Conservation (phyloP, 495 filamentous ascomycete species). For the Xanthoparmelia taractica region DNA sequence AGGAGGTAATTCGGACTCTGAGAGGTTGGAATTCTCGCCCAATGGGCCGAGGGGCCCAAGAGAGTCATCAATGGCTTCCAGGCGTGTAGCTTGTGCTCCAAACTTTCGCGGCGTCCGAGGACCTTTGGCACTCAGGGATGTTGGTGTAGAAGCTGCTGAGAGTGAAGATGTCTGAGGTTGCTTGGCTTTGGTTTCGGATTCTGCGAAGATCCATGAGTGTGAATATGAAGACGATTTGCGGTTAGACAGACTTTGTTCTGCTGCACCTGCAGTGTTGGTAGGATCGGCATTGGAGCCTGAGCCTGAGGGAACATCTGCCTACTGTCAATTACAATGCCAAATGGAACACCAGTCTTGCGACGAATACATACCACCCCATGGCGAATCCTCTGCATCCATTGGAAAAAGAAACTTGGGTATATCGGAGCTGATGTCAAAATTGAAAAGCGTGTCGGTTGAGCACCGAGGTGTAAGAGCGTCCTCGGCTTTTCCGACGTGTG, state of each 20-base stretch:
- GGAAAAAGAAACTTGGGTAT: conserved; percentile 20
- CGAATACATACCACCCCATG: conserved; percentile 57
- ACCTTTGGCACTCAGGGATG: conserved; percentile 43
- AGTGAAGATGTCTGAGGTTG: conserved; percentile 30
- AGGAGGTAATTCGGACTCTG: conserved; percentile 63
- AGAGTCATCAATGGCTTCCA: conserved; percentile 85
- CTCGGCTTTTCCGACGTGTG: conserved; percentile 11
- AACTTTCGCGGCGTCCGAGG: conserved; percentile 62
- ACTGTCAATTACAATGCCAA: conserved; percentile 23
- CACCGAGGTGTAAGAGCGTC: conserved; percentile 1
- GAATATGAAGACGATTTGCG: conserved; percentile 15
- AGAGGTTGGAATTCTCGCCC: conserved; percentile 49
- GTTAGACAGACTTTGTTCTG: conserved; percentile 30
- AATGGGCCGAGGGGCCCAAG: conserved; percentile 88
- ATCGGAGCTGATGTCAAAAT: conserved; percentile 20
- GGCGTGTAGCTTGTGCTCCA: conserved; percentile 69
- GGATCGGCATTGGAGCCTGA: conserved; percentile 34
- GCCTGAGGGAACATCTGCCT: conserved; percentile 51
- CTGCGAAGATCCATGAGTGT: conserved; percentile 23
- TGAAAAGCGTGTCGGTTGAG: conserved; percentile 17
- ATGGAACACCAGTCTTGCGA: conserved; percentile 10
- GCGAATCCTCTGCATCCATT: conserved; percentile 57
- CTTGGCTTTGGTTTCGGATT: conserved; percentile 27
- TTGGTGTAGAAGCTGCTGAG: conserved; percentile 33
- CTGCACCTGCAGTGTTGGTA: conserved; percentile 26